These are phyloP conservation scores for Phycomyces blakesleeanus DNA, from an alignment of 192 early-diverging fungal species.

Conservation along the genomic window DNA sequence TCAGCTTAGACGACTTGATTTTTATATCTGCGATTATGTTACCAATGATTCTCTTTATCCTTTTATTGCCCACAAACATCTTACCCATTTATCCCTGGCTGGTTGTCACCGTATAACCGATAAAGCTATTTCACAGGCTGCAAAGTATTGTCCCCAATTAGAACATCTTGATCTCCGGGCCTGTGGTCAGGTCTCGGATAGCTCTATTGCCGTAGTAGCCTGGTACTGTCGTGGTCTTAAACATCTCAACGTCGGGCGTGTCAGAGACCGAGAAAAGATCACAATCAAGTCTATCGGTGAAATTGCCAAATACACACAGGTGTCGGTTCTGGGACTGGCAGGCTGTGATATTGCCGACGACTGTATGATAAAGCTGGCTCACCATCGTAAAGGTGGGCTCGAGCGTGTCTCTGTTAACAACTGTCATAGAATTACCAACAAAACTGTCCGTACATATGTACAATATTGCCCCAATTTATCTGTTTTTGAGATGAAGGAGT, in stretches of 20 bases:
- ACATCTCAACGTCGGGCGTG: constrained; percentile 50
- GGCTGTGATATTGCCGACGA: constrained; percentile 48
- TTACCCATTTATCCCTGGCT: constrained; percentile 41
- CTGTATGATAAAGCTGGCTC: constrained; percentile 42
- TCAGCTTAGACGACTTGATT: constrained; percentile 39
- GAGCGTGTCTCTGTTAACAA: constrained; percentile 49
- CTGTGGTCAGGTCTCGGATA: constrained; percentile 46
- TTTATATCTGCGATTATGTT: constrained; percentile 52
- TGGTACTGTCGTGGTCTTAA: constrained; percentile 29
- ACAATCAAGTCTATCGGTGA: constrained; percentile 40
- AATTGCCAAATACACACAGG: constrained; percentile 42
- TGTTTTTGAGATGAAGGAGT: constrained; percentile 54
- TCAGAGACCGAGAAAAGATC: constrained; percentile 39
- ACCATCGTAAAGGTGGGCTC: constrained; percentile 31
- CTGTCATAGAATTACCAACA: constrained; percentile 42
- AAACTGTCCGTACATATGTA: constrained; percentile 38
- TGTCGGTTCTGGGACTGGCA: constrained; percentile 45
- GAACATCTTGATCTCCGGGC: constrained; percentile 43
- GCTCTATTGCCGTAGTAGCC: constrained; percentile 36
- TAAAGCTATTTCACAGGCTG: constrained; percentile 30
- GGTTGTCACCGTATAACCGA: constrained; percentile 47
- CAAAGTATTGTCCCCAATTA: constrained; percentile 36
- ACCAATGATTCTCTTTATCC: constrained; percentile 33
- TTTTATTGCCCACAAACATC: constrained; percentile 27
- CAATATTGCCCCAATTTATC: constrained; percentile 41